A percentile compares a stretch with the other conserved stretches of the same genome.
These are phyloP conservation scores for Themeda triandra DNA, from an alignment of 176 grass and related monocot species.

Conservation along the genomic window DNA sequence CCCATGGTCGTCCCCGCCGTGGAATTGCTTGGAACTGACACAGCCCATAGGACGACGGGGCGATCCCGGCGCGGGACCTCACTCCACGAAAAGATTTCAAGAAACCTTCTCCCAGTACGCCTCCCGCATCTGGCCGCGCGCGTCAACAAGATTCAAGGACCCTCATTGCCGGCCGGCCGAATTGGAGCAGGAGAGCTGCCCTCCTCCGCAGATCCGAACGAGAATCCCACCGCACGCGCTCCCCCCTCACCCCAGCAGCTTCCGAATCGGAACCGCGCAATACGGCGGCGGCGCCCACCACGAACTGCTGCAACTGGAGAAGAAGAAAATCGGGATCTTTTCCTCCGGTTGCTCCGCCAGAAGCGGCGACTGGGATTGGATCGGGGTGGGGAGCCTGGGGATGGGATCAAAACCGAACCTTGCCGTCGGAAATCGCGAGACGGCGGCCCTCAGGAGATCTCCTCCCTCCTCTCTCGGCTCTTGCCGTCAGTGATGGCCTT, in stretches of 20 bases:
- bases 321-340: conserved; percentile 34
- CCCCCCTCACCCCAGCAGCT: background rate
- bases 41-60: conserved; percentile 76
- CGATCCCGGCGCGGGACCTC: conserved; percentile 29
- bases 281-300: background rate
- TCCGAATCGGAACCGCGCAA: conserved; percentile 9
- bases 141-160: conserved; percentile 11
- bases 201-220: conserved; percentile 28
- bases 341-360: background rate
- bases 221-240: background rate
- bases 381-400: conserved; percentile 4
- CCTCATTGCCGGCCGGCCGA: conserved; percentile 22
- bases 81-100: conserved; percentile 15
- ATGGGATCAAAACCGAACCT: conserved; percentile 60
- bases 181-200: background rate
- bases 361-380: background rate
- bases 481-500: conserved; percentile 21
- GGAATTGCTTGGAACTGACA: conserved; percentile 79
- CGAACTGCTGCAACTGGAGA: conserved; percentile 2
- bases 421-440: conserved; percentile 45
- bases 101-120: conserved; percentile 35
- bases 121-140: conserved; percentile 40
- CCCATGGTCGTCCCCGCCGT: conserved; percentile 38
- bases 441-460: conserved; percentile 36
- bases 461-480: background rate